A percentile compares a stretch with the other conserved stretches of the same genome.
phyloP scores from a whole-genome alignment of 2,329 filamentous ascomycete genomes.

The Aspergillus hortae region DNA sequence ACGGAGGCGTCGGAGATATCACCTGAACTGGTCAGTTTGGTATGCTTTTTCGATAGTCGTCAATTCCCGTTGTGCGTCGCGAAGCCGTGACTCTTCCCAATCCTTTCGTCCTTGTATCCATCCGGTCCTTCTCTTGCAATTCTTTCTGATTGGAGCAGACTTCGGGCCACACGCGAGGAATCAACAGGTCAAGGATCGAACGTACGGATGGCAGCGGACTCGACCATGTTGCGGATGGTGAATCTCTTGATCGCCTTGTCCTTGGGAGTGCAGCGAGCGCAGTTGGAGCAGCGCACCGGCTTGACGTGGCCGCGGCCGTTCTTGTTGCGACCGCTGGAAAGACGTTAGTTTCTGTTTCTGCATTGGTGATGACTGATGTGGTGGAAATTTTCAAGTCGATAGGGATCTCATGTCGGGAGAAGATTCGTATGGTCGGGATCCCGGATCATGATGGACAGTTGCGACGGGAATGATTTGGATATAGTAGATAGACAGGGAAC shows the following conservation, averaged over 20 bases:
- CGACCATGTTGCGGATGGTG: constrained; percentile 99
- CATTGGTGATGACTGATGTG: constrained; percentile 2
- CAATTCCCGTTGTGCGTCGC: constrained; percentile 3
- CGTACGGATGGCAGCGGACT: constrained; percentile 99
- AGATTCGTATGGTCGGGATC: background rate
- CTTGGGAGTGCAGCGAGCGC: constrained; percentile 90
- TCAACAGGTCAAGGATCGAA: constrained; percentile 33
- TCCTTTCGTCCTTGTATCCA: background rate
- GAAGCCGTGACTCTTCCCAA: background rate
- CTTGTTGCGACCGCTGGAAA: constrained; percentile 91
- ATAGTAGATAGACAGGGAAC: constrained; percentile 8
- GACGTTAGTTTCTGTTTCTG: constrained; percentile 10
- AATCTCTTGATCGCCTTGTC: constrained; percentile 99
- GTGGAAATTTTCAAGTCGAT: background rate
- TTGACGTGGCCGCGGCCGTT: constrained; percentile 99
- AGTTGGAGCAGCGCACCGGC: constrained; percentile 93
- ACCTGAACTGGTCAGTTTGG: constrained; percentile 56
- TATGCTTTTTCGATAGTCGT: background rate
- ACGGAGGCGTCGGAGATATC: constrained; percentile 99
- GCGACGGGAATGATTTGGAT: background rate
- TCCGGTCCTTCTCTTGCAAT: constrained; percentile 4
- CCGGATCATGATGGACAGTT: background rate
- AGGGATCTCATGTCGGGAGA: background rate
- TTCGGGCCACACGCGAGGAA: constrained; percentile 9
- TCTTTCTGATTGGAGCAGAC: constrained; percentile 10